Base-by-base conservation (phyloP, 2,329 filamentous ascomycete genomes). In the Cladosporium austrohemisphaericum region DNA sequence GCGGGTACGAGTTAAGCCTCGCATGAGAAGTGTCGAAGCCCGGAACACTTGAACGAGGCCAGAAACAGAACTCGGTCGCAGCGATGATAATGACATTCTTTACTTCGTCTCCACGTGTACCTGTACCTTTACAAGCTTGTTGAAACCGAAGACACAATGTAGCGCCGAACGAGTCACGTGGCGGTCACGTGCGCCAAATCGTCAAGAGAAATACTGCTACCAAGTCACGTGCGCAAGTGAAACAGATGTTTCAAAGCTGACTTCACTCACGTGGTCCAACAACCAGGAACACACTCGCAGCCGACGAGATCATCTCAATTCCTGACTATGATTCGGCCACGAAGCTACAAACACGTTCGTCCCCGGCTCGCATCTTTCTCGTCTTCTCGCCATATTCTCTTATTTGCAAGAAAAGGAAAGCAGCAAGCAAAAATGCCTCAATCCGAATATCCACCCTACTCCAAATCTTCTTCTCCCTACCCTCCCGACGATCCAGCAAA, bases 241-340 rank as follows among this genome's bases (percentile, higher is more conserved):
- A 47, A 47, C 44, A 47, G 8, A 10, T 47, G 33, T 38, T 47
- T 31, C 44, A 47, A 22, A 37, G 14, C 44, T 47, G 44, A 47
- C 33, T 26, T 14, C 26, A 23, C 36, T 47, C 44, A 47, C 44
- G 23, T 19, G 44, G 18, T 19, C 29, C 25, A 14, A 16, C 14
- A n/a, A 22, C 19, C 23, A 47, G 23, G 25, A 47, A 37, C 44
- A 47, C 11, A 8, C 14, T 18, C 22, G 13, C 44, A 47, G 16
- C 44, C 44, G 44, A 47, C 32, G 16, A 37, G 16, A 37, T 47
- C 44, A 47, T 28, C 25, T 35, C 18, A 3, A 23, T 35, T 45
- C 29, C 29, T 45, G 41, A 37, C 44, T 38, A 29, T 26, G 20
- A 47, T 7, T n/a, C 3, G 22, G 29, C n/a, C 13, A 23, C 10